Conservation (phyloP, 2,329 filamentous ascomycete species). For the Fusarium sp. region DNA sequence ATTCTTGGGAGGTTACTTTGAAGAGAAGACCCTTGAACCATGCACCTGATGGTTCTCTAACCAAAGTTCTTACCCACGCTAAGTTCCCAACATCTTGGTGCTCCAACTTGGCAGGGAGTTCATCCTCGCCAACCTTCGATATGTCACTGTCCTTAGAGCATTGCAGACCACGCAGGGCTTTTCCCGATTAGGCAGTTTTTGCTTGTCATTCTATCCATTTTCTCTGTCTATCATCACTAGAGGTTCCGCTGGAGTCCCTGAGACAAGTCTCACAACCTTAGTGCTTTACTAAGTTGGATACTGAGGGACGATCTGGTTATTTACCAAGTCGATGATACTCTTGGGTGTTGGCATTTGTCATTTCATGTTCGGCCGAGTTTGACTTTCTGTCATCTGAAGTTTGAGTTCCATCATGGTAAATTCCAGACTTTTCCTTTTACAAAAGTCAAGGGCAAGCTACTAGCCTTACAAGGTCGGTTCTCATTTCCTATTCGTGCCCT, state of each 20-base stretch:
- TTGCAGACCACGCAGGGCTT: neutral
- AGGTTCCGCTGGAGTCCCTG: neutral
- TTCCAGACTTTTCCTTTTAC: constrained; percentile 4
- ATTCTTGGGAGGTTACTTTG: neutral
- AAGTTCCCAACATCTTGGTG: neutral
- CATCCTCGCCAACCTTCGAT: neutral
- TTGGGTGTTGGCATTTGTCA: neutral
- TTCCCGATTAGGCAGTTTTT: neutral
- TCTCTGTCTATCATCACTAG: neutral
- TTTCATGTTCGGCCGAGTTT: neutral
- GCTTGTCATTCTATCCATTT: neutral
- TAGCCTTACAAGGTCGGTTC: neutral
- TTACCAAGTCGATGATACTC: neutral
- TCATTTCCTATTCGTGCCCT: constrained; percentile 10
- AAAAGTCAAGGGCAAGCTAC: neutral
- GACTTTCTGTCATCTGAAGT: neutral
- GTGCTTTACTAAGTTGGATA: neutral
- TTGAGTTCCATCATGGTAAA: neutral
- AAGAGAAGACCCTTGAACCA: neutral
- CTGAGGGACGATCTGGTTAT: neutral
- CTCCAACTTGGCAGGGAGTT: neutral
- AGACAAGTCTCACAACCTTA: neutral
- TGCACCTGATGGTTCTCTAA: neutral
- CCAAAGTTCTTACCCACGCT: neutral
- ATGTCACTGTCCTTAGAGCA: neutral